These are phyloP conservation scores for Aspergillus glaucus DNA, from an alignment of 2,329 filamentous ascomycete species.

Conservation along the genomic window DNA sequence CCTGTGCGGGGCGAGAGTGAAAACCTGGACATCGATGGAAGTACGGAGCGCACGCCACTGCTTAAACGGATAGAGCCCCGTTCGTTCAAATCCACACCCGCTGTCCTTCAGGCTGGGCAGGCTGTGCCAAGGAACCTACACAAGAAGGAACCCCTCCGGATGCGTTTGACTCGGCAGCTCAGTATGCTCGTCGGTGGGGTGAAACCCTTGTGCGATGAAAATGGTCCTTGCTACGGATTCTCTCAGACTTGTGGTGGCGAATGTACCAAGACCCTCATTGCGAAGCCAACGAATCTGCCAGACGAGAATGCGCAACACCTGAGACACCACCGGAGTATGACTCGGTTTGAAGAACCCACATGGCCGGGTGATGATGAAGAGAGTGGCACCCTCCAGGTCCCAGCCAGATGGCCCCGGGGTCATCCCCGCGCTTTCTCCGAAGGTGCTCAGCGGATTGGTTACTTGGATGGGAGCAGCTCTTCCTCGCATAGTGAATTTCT, in stretches of 20 bases:
- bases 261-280: conserved; percentile 46
- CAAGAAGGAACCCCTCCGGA: conserved; percentile 28
- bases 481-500: conserved; percentile 6
- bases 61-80: conserved; percentile 10
- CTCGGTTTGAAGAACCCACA: conserved; percentile 13
- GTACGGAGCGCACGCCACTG: conserved; percentile 27
- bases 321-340: conserved; percentile 12
- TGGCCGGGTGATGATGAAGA: conserved; percentile 2
- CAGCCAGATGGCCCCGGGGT: not conserved
- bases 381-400: not conserved
- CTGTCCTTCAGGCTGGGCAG: conserved; percentile 3
- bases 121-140: conserved; percentile 8
- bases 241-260: conserved; percentile 57
- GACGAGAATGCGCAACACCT: conserved; percentile 12
- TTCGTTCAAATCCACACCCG: conserved; percentile 18
- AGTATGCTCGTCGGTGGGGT: conserved; percentile 45
- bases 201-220: conserved; percentile 49
- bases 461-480: conserved; percentile 10
- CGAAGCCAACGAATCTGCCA: conserved; percentile 4
- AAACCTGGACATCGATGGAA: conserved; percentile 6
- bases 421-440: not conserved
- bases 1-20: not conserved
- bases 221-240: conserved; percentile 56
- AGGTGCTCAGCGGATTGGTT: conserved; percentile 3
- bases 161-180: conserved; percentile 35